Evolutionary conservation across 352 stramenopile species (phyloP).

Genomic region (Pythium folliculosum): DNA sequence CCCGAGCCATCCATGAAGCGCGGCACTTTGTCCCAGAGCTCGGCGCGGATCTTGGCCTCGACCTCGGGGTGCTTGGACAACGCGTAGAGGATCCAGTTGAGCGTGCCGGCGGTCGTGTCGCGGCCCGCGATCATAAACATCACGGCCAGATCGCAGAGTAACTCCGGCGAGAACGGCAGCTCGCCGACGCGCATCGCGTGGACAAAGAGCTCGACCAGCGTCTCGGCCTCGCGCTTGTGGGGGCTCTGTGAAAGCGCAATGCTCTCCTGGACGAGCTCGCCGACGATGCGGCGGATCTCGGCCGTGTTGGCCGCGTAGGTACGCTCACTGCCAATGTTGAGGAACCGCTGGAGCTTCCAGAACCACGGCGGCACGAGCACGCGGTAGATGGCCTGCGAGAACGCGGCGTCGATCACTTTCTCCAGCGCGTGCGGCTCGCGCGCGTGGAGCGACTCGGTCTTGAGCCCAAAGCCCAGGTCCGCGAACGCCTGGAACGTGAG

Average conservation of each 20-base stretch:
- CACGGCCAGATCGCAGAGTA: slow-evolving; percentile 52
- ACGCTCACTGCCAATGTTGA: slow-evolving; percentile 19
- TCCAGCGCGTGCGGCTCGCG: slow-evolving; percentile 17
- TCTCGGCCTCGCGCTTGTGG: slow-evolving; percentile 10
- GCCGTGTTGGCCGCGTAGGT: slow-evolving; percentile 8
- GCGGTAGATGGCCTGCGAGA: slow-evolving; percentile 12
- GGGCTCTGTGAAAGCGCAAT: slow-evolving; percentile 1
- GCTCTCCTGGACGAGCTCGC: slow-evolving; percentile 10
- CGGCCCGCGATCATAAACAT: slow-evolving; percentile 53
- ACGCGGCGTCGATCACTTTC: slow-evolving; percentile 5
- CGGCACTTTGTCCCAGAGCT: slow-evolving; percentile 32
- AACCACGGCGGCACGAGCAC: slow-evolving; percentile 9
- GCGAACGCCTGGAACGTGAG: slow-evolving; percentile 8
- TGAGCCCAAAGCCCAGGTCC: neutral
- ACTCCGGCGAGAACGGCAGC: slow-evolving; percentile 17
- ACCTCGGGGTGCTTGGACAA: slow-evolving; percentile 38
- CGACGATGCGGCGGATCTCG: slow-evolving; percentile 8
- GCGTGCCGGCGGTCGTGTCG: slow-evolving; percentile 47
- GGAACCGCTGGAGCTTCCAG: slow-evolving; percentile 22
- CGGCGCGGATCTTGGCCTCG: slow-evolving; percentile 14
- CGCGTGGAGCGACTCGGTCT: neutral
- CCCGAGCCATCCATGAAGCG: slow-evolving; percentile 17
- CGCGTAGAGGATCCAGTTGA: slow-evolving; percentile 49
- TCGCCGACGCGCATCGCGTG: slow-evolving; percentile 19
- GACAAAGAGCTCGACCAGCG: slow-evolving; percentile 28